phyloP scores from a whole-genome alignment of 306 rosid species.

The Hippophae gyantsensis region DNA sequence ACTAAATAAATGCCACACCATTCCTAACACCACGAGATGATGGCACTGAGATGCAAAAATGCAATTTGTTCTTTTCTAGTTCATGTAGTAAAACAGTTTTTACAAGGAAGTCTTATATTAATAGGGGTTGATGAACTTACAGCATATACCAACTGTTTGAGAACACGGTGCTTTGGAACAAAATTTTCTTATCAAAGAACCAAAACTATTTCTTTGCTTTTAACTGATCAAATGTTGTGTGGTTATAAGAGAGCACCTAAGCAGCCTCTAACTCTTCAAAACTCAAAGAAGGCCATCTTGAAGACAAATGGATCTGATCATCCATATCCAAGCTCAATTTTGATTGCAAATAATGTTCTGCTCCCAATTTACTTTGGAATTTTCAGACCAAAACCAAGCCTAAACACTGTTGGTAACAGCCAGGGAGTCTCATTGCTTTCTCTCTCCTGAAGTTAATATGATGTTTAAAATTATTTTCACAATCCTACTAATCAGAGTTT shows the following conservation, averaged over 20 bases:
- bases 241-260: background rate
- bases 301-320: background rate
- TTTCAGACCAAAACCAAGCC: conserved; percentile 1
- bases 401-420: conserved; percentile 7
- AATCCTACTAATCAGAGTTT: conserved; percentile 14
- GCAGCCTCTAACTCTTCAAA: background rate
- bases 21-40: too few relatives aligned
- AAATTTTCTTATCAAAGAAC: background rate
- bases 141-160: background rate
- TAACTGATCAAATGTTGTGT: background rate
- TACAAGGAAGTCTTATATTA: too few relatives aligned
- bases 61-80: too few relatives aligned
- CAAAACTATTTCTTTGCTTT: background rate
- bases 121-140: too few relatives aligned
- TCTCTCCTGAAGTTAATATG: background rate
- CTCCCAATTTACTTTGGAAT: background rate
- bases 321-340: background rate
- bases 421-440: conserved; percentile 12
- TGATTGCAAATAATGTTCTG: background rate
- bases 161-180: background rate
- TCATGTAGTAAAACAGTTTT: too few relatives aligned
- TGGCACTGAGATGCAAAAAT: too few relatives aligned
- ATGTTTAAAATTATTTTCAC: conserved; percentile 16
- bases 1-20: too few relatives aligned
- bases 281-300: conserved; percentile 1